Base-by-base conservation (phyloP, 345 rosid species). In the Eucalyptus decipiens region DNA sequence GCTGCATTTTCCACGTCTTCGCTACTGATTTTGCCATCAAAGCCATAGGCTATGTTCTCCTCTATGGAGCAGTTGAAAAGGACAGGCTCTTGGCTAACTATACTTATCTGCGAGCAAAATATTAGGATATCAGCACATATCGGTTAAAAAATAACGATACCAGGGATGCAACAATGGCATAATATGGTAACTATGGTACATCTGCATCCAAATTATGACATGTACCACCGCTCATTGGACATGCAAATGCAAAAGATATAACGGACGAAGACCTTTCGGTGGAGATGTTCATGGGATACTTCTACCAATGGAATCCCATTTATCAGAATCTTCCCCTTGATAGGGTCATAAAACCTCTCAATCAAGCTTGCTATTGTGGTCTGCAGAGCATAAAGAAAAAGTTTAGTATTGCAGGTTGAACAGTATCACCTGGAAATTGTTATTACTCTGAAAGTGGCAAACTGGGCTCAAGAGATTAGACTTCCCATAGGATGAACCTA, bases 21-120 rank as follows among this genome's bases (percentile, higher is more conserved):
- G 45, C 18, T 91, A 93, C 89, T 94, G 24, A 93, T 95, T 92
- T 94, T 94, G 34, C 98, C 98, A 30, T 95, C 92, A 65, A 90
- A 93, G 32, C 99, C 99, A 90, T 95, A 95, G 2, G 98, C 96
- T 56, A 94, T 94, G 90, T 94, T 94, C 89, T 94, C 93, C 88
- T 93, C 95, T 19, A 94, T 72, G n/a, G 95, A 91, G 51, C 96
- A 94, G 88, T 94, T 93, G 90, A 94, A 94, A 86, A 96, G 98
- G 90, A 95, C 95, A 4, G 99, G 99, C 92, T 97, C 99, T 89
- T 97, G 99, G 93, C 99, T 97, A 86, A 97, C 99, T 93, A 97
- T 96, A 90, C 99, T 96, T 51, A 96, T 92, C 99, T 97, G 93
- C 86, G 90, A 26, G 26, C 15, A 23, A 86, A 56, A 69, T 37